These are phyloP conservation scores for Auricularia sp. DNA, from an alignment of 768 basidiomycete genomes.

Conservation along the genomic window DNA sequence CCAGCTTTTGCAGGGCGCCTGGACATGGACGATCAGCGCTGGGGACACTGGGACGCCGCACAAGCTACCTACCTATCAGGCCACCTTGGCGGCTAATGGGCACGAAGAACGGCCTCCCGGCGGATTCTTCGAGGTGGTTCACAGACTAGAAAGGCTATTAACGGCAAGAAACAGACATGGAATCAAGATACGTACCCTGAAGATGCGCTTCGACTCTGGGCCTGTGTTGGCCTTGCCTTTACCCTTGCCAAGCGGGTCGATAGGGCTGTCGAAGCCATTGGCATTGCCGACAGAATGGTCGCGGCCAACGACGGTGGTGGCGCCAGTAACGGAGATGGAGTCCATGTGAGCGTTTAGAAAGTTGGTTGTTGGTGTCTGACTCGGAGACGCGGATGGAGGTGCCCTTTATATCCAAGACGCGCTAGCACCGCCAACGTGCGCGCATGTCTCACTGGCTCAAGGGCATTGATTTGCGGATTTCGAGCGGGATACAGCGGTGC, in stretches of 20 bases:
- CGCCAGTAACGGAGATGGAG: constrained; percentile 9
- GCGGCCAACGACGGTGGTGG: constrained; percentile 10
- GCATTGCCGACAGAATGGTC: neutral
- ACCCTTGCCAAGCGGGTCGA: neutral
- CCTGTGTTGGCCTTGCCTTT: neutral
- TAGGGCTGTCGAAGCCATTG: constrained; percentile 1
- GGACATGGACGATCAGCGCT: neutral
- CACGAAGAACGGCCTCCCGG: constrained; percentile 59
- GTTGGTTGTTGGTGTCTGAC: neutral
- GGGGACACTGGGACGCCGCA: neutral
- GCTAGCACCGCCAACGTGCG: neutral
- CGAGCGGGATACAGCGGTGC: neutral
- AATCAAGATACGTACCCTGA: neutral
- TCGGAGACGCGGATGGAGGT: neutral
- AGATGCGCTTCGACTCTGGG: neutral
- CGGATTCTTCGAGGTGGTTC: constrained; percentile 25
- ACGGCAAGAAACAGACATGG: neutral
- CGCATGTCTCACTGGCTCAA: neutral
- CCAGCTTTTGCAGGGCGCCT: constrained; percentile 44
- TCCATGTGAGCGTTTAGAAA: constrained; percentile 1
- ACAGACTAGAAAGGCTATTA: neutral
- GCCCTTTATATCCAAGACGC: neutral
- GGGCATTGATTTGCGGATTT: neutral
- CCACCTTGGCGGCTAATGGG: constrained; percentile 49
- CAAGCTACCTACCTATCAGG: constrained; percentile 40